Evolutionary conservation across 1,139 yeast genomes (phyloP).

Genomic region (Pichia sp.): DNA sequence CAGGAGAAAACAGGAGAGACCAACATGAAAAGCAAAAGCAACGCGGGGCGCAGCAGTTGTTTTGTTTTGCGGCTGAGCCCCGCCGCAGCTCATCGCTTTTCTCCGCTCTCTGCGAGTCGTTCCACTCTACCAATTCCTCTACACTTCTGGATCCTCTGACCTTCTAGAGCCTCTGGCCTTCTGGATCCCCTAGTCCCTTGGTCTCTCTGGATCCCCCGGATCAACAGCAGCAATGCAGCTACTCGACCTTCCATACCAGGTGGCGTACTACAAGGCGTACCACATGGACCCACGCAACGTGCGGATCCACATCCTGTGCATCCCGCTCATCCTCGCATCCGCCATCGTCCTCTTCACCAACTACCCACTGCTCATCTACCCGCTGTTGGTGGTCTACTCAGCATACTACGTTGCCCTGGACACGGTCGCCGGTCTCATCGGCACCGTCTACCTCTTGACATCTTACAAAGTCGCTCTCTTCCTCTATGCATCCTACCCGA

Average conservation of each 20-base stretch:
- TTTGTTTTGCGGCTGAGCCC: too few species aligned
- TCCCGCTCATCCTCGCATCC: slow-evolving; percentile 66
- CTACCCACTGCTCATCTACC: slow-evolving; percentile 26
- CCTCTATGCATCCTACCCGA: slow-evolving; percentile 8
- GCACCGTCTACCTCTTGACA: slow-evolving; percentile 29
- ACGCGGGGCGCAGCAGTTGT: too few species aligned
- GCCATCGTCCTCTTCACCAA: slow-evolving; percentile 38
- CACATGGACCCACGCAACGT: slow-evolving; percentile 57
- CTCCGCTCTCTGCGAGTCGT: too few species aligned
- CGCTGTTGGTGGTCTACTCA: slow-evolving; percentile 34
- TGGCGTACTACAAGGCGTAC: slow-evolving; percentile 77
- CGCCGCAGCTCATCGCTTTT: too few species aligned
- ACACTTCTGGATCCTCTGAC: too few species aligned
- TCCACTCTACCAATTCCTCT: too few species aligned
- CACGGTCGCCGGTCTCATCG: slow-evolving; percentile 35
- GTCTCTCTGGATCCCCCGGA: too few species aligned
- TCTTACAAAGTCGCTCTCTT: slow-evolving; percentile 12
- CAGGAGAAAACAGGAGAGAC: neutral
- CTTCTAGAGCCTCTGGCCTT: too few species aligned
- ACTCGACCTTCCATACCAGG: slow-evolving; percentile 55
- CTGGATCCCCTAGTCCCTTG: too few species aligned
- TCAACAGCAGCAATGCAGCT: too few species aligned
- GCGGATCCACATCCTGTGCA: slow-evolving; percentile 66
- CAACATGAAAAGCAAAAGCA: neutral
- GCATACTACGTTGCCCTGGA: slow-evolving; percentile 40